Conservation (phyloP, 345 rosid species). For the Eucalyptus erythrocorys region DNA sequence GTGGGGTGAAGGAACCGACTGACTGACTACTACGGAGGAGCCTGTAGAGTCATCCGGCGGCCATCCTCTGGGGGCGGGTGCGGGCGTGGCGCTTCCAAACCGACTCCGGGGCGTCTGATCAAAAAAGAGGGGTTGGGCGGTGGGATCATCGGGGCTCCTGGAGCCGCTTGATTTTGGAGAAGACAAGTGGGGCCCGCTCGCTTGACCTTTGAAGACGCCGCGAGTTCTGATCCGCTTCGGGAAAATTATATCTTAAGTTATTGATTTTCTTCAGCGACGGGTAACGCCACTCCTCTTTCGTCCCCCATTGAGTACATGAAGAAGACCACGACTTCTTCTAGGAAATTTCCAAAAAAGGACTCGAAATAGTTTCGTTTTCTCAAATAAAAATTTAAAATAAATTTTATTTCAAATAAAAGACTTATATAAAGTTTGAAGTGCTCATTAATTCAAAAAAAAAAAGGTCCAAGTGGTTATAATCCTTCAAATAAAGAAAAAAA, state of each 20-base stretch:
- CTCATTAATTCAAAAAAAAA: too few relatives aligned
- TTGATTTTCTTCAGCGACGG: neutral
- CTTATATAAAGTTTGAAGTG: too few relatives aligned
- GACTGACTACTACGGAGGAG: neutral
- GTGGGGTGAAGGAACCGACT: neutral
- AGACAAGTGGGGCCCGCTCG: neutral
- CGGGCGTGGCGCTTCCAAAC: neutral
- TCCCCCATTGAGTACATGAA: too few relatives aligned
- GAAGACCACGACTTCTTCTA: too few relatives aligned
- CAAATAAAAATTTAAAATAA: too few relatives aligned
- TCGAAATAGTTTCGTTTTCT: too few relatives aligned
- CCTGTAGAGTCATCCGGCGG: neutral
- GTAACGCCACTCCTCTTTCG: too few relatives aligned
- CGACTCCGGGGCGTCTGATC: neutral
- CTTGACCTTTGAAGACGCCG: neutral
- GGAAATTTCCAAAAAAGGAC: too few relatives aligned
- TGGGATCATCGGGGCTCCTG: neutral
- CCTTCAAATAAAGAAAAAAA: too few relatives aligned
- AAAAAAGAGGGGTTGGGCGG: neutral
- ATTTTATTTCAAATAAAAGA: too few relatives aligned
- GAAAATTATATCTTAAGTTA: neutral
- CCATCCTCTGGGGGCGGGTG: neutral
- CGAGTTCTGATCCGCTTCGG: neutral
- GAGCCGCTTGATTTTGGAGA: neutral
- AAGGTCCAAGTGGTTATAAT: fast-evolving